Base-by-base conservation (phyloP, 768 basidiomycete genomes). In the Lentinula edodes region DNA sequence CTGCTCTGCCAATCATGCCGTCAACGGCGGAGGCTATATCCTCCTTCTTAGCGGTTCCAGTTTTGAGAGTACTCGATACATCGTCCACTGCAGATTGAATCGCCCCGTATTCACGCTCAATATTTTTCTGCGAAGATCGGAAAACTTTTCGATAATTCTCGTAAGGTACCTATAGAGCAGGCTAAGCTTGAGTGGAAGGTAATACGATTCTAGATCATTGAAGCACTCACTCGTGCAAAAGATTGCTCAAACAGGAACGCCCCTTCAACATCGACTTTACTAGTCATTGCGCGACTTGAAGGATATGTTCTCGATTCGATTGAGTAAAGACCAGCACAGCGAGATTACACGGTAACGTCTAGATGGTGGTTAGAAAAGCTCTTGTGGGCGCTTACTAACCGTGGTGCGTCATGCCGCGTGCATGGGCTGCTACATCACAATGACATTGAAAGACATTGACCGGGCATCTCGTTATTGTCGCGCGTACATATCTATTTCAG, bases 111-210 rank as follows among this genome's bases (percentile, higher is more conserved):
- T 95, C 93, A 61, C 89, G 86, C 72, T 95, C 93, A 59, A 93
- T 85, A 63, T 86, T 81, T 74, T 86, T 86, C 71, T 93, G 91
- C 0, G 88, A 86, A 16, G 87, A 82, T 38, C 93, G 86, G 69
- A 95, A 95, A n/a, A 88, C 81, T 74, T 90, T 91, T 67, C 91
- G 87, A 68, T 93, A 91, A 66, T 90, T 90, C 76, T 95, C 93
- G 73, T 89, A 91, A 10, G 93, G 93, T 12, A 93, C 91, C 93
- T 95, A 65, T 42, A 35, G 45, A 52, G 16, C n/a, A 52, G 20
- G 34, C 41, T 23, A 5, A 53, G 35, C 34, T 12, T 43, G 39
- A 56, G 38, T 43, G 63, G 42, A 43, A 36, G 39, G 20, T 23
- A 2, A 5, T 34, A 18, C 5, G 34, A 7, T 15, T n/a, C 18